Percentiles rank a stretch among this genome's conserved stretches.
Evolutionary conservation across 2,329 filamentous ascomycete species (phyloP).

Genomic region (Pleoardoris graminearum): DNA sequence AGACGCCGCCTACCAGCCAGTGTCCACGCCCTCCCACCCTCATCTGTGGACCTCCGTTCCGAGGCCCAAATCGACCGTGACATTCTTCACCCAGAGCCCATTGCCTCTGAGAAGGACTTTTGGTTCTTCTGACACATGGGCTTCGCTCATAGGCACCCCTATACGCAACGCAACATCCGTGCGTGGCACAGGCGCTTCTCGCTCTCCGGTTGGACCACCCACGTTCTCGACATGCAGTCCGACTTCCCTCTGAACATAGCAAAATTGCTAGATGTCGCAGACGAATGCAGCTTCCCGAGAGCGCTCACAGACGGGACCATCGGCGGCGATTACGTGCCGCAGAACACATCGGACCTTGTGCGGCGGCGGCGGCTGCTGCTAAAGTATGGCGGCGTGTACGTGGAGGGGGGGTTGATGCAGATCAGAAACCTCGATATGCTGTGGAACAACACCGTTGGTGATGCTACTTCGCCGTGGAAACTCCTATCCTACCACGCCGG

Average conservation of each 20-base stretch:
- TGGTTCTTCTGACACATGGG: slow-evolving; percentile 64
- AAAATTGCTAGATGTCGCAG: slow-evolving; percentile 54
- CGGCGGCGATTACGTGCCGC: slow-evolving; percentile 54
- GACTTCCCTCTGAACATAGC: slow-evolving; percentile 55
- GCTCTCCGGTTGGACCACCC: slow-evolving; percentile 57
- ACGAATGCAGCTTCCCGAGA: slow-evolving; percentile 51
- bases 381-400: slow-evolving; percentile 61
- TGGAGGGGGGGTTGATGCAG: slow-evolving; percentile 60
- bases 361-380: slow-evolving; percentile 60
- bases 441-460: slow-evolving; percentile 56
- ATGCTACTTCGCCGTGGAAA: slow-evolving; percentile 53
- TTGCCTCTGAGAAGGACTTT: slow-evolving; percentile 55
- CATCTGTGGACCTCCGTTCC: neutral
- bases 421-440: slow-evolving; percentile 61
- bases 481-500: slow-evolving; percentile 27
- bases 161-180: slow-evolving; percentile 57
- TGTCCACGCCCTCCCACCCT: neutral
- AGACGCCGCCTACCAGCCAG: neutral
- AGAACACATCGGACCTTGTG: slow-evolving; percentile 63
- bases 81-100: slow-evolving; percentile 34
- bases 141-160: slow-evolving; percentile 54
- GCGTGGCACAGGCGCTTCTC: slow-evolving; percentile 59
- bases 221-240: slow-evolving; percentile 53
- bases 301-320: slow-evolving; percentile 57
- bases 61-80: neutral